Base-by-base conservation (phyloP, 1,284 basidiomycete species). In the Boletus nobilissimus region DNA sequence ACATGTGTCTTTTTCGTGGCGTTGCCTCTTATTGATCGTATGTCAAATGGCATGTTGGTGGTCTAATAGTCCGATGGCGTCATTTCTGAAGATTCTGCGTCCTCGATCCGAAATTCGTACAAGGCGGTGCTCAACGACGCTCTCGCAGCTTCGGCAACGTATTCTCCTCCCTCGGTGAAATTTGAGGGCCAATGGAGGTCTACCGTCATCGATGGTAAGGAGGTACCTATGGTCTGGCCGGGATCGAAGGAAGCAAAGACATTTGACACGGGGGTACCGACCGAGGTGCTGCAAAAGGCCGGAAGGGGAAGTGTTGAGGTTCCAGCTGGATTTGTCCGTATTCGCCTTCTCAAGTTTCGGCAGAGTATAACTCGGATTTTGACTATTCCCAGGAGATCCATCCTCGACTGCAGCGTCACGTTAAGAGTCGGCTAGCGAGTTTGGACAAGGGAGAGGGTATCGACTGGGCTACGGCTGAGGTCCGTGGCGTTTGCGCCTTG, bases 381-480 rank as follows among this genome's bases (percentile, higher is more conserved):
- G 39, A 4, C 8, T 24, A 8, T 68, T 34, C 34, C 19, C 70
- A 94, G 94, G 92, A 95, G 82, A 91, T 97, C 65, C 97, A 97
- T 83, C 87, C 94, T 11, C 92, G 97, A 69, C 85, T 97, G 68
- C 91, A 93, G 75, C 88, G 96, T 29, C 96, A 97, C 83, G 92
- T 97, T 74, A 94, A 94, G 86, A 91, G 91, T 81, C 90, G 96
- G 6, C 82, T 96, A n/a, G 89, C 92, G 80, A 92, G 92, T 72
- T 85, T 97, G 64, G 92, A 96, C 72, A 87, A 87, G n/a, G 94
- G 91, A 7, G 89, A 88, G 60, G 94, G 94, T 2, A 86, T 98
- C 63, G 96, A 97, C 83, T 97, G 95, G 90, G 95, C 96, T 2
- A 96, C 95, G 48, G 96, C 95, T 19, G 97, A 98, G 88, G 95